Percentiles rank a stretch among this genome's conserved stretches.
Conservation (phyloP, 192 early-diverging fungal genomes). For the Rhizophagus clarus region DNA sequence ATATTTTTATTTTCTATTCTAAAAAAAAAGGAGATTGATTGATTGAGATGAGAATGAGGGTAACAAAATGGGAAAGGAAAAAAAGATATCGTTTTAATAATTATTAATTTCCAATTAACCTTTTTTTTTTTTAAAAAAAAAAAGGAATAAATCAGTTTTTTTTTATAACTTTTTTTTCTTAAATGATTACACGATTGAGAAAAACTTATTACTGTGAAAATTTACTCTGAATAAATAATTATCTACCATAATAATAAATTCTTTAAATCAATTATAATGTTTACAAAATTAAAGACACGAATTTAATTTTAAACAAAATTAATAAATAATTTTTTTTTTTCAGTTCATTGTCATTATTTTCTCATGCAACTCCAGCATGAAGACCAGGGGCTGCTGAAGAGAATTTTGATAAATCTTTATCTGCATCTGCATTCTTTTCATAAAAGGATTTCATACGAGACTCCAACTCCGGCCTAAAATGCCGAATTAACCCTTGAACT, state of each 20-base stretch:
- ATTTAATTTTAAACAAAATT: too few species aligned
- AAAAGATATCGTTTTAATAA: not conserved
- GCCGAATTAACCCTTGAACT: slow-evolving; percentile 89
- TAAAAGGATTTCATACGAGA: slow-evolving; percentile 46
- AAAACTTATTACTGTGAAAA: too few species aligned
- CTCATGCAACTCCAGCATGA: not conserved
- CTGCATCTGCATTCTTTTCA: not conserved
- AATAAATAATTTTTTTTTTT: too few species aligned
- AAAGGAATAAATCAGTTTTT: not conserved
- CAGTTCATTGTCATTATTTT: not conserved
- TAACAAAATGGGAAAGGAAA: not conserved
- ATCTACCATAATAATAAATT: too few species aligned
- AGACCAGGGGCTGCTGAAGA: slow-evolving; percentile 20
- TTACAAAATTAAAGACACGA: too few species aligned
- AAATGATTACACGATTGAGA: too few species aligned
- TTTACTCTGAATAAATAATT: too few species aligned
- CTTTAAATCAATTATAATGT: too few species aligned
- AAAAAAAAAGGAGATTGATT: not conserved
- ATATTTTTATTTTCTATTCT: not conserved
- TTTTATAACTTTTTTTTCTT: too few species aligned
- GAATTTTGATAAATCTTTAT: slow-evolving; percentile 24
- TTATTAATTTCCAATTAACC: not conserved
- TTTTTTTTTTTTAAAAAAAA: not conserved
- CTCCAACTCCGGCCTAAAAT: slow-evolving; percentile 89
- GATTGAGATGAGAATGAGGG: not conserved